Evolutionary conservation across 2,329 filamentous ascomycete genomes (phyloP).

Genomic region (Pseudocercospora vitis): DNA sequence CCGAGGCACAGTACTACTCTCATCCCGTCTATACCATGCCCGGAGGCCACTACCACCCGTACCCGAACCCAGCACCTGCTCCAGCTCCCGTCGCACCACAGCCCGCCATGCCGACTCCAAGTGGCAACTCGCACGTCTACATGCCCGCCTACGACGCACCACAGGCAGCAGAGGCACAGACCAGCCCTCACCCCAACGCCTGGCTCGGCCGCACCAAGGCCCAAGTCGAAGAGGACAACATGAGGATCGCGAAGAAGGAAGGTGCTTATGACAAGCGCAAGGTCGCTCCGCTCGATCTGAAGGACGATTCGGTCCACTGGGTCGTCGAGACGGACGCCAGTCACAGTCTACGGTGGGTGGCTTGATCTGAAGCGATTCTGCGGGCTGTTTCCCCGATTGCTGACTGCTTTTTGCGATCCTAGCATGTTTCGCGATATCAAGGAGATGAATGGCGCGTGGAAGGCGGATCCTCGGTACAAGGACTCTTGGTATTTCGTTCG

Average conservation of each 20-base stretch:
- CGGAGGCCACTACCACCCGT: constrained; percentile 25
- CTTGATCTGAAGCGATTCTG: neutral
- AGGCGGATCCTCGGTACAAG: constrained; percentile 37
- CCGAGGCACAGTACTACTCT: constrained; percentile 27
- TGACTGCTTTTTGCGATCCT: neutral
- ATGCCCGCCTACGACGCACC: constrained; percentile 14
- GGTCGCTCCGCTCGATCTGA: constrained; percentile 35
- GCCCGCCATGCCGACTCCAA: constrained; percentile 5
- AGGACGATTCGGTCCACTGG: constrained; percentile 40
- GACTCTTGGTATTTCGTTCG: constrained; percentile 39
- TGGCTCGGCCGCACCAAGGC: constrained; percentile 41
- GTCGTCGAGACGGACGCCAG: constrained; percentile 37
- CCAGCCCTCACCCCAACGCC: constrained; percentile 21
- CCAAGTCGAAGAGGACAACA: constrained; percentile 42
- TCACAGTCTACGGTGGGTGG: constrained; percentile 36
- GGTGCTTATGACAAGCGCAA: constrained; percentile 38
- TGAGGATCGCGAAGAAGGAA: constrained; percentile 39
- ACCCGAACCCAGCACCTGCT: constrained; percentile 16
- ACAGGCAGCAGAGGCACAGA: constrained; percentile 1
- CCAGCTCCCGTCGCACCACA: constrained; percentile 14
- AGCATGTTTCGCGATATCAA: constrained; percentile 38
- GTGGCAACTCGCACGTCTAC: constrained; percentile 24
- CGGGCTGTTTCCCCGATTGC: neutral
- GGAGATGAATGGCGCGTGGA: constrained; percentile 39
- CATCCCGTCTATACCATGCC: constrained; percentile 17